Base-by-base conservation (phyloP, 176 grass and related monocot genomes). In the Oryza meridionalis region DNA sequence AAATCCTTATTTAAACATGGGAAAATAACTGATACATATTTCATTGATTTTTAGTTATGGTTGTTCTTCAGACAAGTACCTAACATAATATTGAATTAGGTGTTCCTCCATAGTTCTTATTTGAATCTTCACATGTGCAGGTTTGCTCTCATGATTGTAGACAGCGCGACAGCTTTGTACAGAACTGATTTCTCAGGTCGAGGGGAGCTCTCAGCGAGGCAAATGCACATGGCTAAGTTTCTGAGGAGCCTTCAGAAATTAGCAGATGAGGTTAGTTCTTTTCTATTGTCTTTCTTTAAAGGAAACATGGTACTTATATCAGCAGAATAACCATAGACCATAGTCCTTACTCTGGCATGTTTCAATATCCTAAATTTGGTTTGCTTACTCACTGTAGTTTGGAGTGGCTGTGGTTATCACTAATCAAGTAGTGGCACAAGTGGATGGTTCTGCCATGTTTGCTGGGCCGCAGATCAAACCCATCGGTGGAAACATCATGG, bases 191-290 rank as follows among this genome's bases (percentile, higher is more conserved):
- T 98, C 89, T 98, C 93, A 37, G 96, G 96, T 85, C 79, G 96
- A 86, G 96, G 96, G 69, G 93, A 99, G 74, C 75, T 96, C 64
- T 99, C 96, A 19, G 96, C 96, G 3, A 93, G 96, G 83, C 93
- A 99, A 90, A 96, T 99, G 96, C 91, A 98, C 81, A 89, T 94
- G 82, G 93, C 96, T 13, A 98, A 96, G 78, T 98, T 98, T 70
- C 77, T 95, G 37, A 92, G 96, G 47, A 98, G 96, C 75, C 96
- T 98, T 67, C 93, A 96, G 78, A 98, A 98, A 50, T 87, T 96
- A 85, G 93, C 89, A 21, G 96, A 98, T 59, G 93, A 95, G 91
- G 96, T 95, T 14, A 58, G 43, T 67, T 66, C 12, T 75, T 68
- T 5, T 21, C 9, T 63, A 13, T 53, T 31, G 4, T 27, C 5